phyloP scores from a whole-genome alignment of 768 basidiomycete genomes.

The Pulveroboletus ravenelii region DNA sequence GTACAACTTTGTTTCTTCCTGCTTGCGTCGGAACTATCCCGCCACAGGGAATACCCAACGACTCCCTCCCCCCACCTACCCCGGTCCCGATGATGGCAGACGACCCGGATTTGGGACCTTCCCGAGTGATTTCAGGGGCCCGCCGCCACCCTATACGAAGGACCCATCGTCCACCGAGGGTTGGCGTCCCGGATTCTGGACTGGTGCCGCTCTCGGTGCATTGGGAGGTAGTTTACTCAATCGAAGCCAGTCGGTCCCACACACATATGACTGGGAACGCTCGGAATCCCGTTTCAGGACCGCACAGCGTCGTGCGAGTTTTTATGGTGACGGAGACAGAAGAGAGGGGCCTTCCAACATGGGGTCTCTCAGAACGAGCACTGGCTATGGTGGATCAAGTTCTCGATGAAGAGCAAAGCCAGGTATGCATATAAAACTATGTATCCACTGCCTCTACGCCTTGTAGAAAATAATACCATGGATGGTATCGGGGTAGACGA shows the following conservation, averaged over 20 bases:
- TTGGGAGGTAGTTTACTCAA: slow-evolving; percentile 58
- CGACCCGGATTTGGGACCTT: slow-evolving; percentile 44
- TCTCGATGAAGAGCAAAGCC: slow-evolving; percentile 45
- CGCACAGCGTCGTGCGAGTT: slow-evolving; percentile 22
- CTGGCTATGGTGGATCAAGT: slow-evolving; percentile 74
- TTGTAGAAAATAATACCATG: not conserved
- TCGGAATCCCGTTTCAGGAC: slow-evolving; percentile 30
- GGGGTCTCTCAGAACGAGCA: slow-evolving; percentile 70
- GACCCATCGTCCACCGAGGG: slow-evolving; percentile 27
- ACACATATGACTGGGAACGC: slow-evolving; percentile 59
- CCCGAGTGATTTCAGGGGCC: slow-evolving; percentile 45
- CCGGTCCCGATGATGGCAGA: slow-evolving; percentile 17
- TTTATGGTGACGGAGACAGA: slow-evolving; percentile 41
- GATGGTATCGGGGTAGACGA: not conserved
- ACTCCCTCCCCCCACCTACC: slow-evolving; percentile 28
- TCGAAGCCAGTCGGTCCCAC: slow-evolving; percentile 27
- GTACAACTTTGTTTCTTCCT: slow-evolving; percentile 58
- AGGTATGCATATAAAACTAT: not conserved
- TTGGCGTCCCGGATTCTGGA: slow-evolving; percentile 81
- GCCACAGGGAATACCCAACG: slow-evolving; percentile 30
- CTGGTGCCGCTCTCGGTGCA: slow-evolving; percentile 72
- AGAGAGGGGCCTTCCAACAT: slow-evolving; percentile 67
- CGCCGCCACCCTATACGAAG: slow-evolving; percentile 56
- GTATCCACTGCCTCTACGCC: not conserved
- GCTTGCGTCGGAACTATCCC: slow-evolving; percentile 34